Conservation (phyloP, 805 yeast genomes). For the Danielia reshetovae region DNA sequence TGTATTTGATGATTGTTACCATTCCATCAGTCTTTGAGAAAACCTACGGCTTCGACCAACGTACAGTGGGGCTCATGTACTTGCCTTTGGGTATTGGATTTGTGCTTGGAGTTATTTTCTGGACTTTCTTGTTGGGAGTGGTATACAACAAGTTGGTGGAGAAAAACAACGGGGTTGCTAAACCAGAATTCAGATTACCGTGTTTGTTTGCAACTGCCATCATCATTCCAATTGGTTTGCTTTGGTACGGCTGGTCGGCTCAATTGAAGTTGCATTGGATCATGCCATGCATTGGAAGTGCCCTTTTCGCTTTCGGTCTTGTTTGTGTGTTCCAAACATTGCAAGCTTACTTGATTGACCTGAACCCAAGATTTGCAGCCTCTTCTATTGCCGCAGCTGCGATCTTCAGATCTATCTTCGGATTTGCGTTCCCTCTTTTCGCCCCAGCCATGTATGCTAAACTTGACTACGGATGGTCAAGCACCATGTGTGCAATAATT, state of each 20-base stretch:
- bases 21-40: constrained; percentile 31
- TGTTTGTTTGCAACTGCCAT: constrained; percentile 30
- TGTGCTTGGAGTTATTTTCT: constrained; percentile 26
- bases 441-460: constrained; percentile 33
- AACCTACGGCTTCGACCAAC: constrained; percentile 30
- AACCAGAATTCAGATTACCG: constrained; percentile 37
- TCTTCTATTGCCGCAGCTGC: constrained; percentile 41
- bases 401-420: constrained; percentile 36
- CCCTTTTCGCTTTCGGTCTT: constrained; percentile 33
- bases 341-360: constrained; percentile 37
- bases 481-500: constrained; percentile 35
- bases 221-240: constrained; percentile 33
- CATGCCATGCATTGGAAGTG: constrained; percentile 35
- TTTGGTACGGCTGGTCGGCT: constrained; percentile 42
- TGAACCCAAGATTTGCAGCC: constrained; percentile 37
- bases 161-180: constrained; percentile 28
- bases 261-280: constrained; percentile 35
- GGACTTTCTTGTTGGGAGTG: constrained; percentile 26
- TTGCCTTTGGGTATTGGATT: constrained; percentile 38
- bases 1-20: constrained; percentile 39
- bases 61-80: constrained; percentile 35
- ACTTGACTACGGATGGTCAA: constrained; percentile 39
- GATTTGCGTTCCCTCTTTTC: constrained; percentile 36
- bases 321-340: constrained; percentile 36
- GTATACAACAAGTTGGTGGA: constrained; percentile 23